Base-by-base conservation (phyloP, 495 filamentous ascomycete genomes). In the Penicillium ucsense region DNA sequence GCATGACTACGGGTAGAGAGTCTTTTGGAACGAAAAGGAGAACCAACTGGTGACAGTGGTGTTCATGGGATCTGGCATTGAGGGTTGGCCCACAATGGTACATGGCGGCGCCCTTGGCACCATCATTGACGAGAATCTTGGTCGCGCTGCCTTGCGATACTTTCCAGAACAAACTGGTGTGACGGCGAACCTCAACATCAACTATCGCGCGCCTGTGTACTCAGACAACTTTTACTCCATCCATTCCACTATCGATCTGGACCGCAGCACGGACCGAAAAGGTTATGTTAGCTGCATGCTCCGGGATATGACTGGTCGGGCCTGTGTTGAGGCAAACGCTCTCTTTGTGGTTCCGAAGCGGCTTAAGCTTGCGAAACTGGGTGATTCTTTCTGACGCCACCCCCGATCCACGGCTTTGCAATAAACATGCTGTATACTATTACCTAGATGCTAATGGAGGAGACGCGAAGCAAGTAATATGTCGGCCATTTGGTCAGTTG, bases 61-160 rank as follows among this genome's bases (percentile, higher is more conserved):
- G 11, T 84, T 67, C 59, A 76, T 91, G 36, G 87, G 87, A 31
- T 39, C 59, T 1, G 78, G 70, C 9, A 56, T 82, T 20, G 68
- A 79, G 32, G 86, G 88, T 3, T 90, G 84, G 84, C 86, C 85
- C n/a, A 77, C 76, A 3, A 68, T 88, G 20, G 79, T 84, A 43
- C 88, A 94, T 65, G 88, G 88, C 11, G 88, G 88, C 11, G 71
- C 74, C 3, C 70, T 88, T 35, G 86, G 80, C 4, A 89, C 84
- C 0, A 57, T 89, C 6, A 61, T 90, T 32, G 84, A 88, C 60
- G 87, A 94, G 53, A 61, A 65, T 36, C 52, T 74, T 20, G 68
- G 66, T 37, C 67, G 68, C 9, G 59, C 64, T 27, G 70, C 68
- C 5, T 59, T 73, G 43, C 62, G 62, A 43, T 52, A 63, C 43